These are phyloP conservation scores for Eucommia ulmoides DNA, from an alignment of 257 asterid species.

Conservation along the genomic window DNA sequence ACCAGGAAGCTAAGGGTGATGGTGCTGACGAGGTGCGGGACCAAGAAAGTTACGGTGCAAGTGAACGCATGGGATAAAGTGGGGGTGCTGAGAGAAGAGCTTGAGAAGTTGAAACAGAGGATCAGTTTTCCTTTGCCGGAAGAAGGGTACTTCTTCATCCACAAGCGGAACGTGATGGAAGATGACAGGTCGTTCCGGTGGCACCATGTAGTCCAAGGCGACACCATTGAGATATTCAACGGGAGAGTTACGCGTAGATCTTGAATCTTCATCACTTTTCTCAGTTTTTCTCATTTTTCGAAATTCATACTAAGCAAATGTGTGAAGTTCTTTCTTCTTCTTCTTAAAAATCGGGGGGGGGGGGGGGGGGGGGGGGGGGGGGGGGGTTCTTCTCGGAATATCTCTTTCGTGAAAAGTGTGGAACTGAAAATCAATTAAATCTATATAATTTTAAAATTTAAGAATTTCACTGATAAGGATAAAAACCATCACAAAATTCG, in stretches of 20 bases:
- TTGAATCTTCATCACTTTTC: no score
- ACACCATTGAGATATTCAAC: constrained; percentile 46
- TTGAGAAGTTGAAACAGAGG: constrained; percentile 23
- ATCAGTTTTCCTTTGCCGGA: constrained; percentile 34
- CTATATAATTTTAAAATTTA: no score
- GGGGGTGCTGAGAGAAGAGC: constrained; percentile 34
- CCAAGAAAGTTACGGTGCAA: constrained; percentile 33
- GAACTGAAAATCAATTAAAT: no score
- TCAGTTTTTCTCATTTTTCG: no score
- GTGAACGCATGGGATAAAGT: constrained; percentile 34
- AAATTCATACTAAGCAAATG: no score
- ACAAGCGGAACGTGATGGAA: constrained; percentile 58
- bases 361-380: no score
- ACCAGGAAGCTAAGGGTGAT: constrained; percentile 20
- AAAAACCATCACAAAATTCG: no score
- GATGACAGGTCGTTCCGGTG: constrained; percentile 60
- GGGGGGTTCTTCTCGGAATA: no score
- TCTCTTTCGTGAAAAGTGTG: no score
- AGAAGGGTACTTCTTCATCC: constrained; percentile 55
- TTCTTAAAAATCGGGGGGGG: no score
- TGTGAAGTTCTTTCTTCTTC: no score
- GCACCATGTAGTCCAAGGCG: constrained; percentile 55
- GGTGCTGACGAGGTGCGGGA: constrained; percentile 20
- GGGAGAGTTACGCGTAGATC: constrained; percentile 57
- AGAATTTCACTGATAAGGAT: no score